These are phyloP conservation scores for Eucommia ulmoides DNA, from an alignment of 257 asterid genomes.

Conservation along the genomic window DNA sequence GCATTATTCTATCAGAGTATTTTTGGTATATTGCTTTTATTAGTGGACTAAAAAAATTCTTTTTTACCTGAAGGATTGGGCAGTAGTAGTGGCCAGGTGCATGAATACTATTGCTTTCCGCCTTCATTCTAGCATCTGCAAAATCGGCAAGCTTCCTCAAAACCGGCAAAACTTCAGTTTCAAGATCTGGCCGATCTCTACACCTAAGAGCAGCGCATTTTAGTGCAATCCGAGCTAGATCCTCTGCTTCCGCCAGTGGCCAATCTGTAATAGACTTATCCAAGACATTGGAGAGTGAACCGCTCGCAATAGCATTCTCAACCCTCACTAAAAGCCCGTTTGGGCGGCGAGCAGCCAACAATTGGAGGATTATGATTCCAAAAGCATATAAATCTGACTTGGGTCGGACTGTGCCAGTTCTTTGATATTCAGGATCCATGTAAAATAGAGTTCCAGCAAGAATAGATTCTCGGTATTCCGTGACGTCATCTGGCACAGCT, in stretches of 20 bases:
- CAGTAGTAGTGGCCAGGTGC: conserved; percentile 66
- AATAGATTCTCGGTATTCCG: conserved; percentile 62
- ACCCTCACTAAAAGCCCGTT: conserved; percentile 48
- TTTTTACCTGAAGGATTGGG: conserved; percentile 71
- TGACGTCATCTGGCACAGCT: conserved; percentile 56
- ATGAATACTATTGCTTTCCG: conserved; percentile 15
- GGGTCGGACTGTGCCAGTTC: conserved; percentile 82
- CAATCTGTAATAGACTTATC: conserved; percentile 56
- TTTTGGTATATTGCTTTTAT: too few relatives aligned
- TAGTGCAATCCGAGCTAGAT: conserved; percentile 47
- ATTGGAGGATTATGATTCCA: conserved; percentile 67
- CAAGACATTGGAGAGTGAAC: conserved; percentile 32
- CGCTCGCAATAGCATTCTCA: conserved; percentile 46
- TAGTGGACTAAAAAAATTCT: not conserved
- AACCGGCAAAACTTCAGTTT: conserved; percentile 57
- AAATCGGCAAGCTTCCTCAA: conserved; percentile 51
- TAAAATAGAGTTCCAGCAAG: conserved; percentile 73
- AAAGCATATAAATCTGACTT: conserved; percentile 85
- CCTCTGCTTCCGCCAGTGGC: conserved; percentile 61
- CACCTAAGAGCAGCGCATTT: conserved; percentile 67
- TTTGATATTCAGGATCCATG: conserved; percentile 88
- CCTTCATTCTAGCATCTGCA: conserved; percentile 31
- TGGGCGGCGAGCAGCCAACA: conserved; percentile 54
- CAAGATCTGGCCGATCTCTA: conserved; percentile 91
- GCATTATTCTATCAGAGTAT: too few relatives aligned